Evolutionary conservation across 768 basidiomycete species (phyloP).

Genomic region (Stropharia rugosoannulata): DNA sequence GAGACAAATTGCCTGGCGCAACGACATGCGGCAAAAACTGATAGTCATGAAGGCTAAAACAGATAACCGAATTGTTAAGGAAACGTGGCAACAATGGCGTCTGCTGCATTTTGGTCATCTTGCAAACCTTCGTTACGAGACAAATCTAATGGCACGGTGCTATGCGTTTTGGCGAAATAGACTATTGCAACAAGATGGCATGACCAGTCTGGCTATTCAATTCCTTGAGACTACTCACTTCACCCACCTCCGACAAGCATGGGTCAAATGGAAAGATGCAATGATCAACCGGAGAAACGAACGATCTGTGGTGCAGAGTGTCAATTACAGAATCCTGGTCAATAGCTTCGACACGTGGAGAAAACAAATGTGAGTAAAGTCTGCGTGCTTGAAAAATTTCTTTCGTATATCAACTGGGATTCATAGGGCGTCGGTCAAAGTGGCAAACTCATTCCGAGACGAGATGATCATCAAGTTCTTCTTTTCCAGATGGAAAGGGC

Average conservation of each 20-base stretch:
- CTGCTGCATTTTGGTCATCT: slow-evolving; percentile 51
- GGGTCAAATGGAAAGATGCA: slow-evolving; percentile 58
- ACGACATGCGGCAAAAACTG: slow-evolving; percentile 74
- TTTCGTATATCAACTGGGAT: not conserved
- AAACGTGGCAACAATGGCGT: slow-evolving; percentile 69
- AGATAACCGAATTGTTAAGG: slow-evolving; percentile 50
- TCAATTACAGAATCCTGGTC: slow-evolving; percentile 47
- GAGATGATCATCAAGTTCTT: slow-evolving; percentile 39
- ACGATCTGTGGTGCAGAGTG: slow-evolving; percentile 39
- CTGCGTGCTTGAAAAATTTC: not conserved
- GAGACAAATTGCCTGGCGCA: slow-evolving; percentile 59
- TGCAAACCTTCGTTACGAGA: slow-evolving; percentile 50
- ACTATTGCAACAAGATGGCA: slow-evolving; percentile 36
- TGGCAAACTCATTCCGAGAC: slow-evolving; percentile 11
- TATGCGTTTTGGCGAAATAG: slow-evolving; percentile 54
- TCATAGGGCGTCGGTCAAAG: slow-evolving; percentile 5
- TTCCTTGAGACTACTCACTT: slow-evolving; percentile 38
- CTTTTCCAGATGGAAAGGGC: slow-evolving; percentile 56
- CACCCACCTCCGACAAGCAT: slow-evolving; percentile 38
- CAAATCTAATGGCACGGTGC: slow-evolving; percentile 40
- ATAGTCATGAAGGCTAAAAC: slow-evolving; percentile 55
- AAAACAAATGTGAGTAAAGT: slow-evolving; percentile 44
- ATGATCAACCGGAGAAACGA: slow-evolving; percentile 45
- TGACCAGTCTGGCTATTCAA: slow-evolving; percentile 52
- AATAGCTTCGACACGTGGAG: slow-evolving; percentile 58